phyloP scores from a whole-genome alignment of 129 eudicot genomes.

The Centaurea solstitialis region DNA sequence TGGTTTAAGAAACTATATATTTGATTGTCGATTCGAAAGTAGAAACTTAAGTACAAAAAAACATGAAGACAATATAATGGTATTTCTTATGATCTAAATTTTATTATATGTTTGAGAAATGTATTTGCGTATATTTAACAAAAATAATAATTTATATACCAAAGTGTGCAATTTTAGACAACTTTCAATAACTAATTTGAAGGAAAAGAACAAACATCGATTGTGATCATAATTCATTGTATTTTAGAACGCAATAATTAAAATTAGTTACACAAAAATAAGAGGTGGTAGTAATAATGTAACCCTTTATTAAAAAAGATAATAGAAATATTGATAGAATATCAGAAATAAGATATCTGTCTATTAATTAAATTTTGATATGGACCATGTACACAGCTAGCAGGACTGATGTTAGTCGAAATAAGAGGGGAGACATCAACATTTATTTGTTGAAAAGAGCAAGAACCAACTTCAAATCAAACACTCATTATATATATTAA shows the following conservation, averaged over 20 bases:
- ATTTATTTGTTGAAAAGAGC: constrained; percentile 23
- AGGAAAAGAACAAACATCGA: background rate
- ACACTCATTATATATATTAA: background rate
- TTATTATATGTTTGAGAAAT: too few species aligned
- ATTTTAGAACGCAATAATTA: background rate
- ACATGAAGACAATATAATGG: background rate
- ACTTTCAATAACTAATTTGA: background rate
- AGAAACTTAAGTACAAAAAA: background rate
- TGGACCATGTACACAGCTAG: too few species aligned
- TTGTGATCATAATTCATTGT: background rate
- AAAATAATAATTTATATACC: too few species aligned
- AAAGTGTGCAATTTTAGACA: too few species aligned
- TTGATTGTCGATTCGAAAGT: background rate
- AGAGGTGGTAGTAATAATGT: background rate
- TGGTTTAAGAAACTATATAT: background rate
- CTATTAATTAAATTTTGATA: constrained; percentile 20
- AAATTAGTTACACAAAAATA: background rate
- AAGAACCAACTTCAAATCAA: background rate
- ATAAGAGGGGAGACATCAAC: background rate
- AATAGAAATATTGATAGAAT: background rate
- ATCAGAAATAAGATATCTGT: background rate
- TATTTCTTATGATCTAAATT: background rate
- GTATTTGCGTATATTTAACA: too few species aligned
- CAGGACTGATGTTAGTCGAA: background rate
- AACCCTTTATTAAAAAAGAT: background rate